Evolutionary conservation across 257 asterid species (phyloP).

Genomic region (Vinca minor): DNA sequence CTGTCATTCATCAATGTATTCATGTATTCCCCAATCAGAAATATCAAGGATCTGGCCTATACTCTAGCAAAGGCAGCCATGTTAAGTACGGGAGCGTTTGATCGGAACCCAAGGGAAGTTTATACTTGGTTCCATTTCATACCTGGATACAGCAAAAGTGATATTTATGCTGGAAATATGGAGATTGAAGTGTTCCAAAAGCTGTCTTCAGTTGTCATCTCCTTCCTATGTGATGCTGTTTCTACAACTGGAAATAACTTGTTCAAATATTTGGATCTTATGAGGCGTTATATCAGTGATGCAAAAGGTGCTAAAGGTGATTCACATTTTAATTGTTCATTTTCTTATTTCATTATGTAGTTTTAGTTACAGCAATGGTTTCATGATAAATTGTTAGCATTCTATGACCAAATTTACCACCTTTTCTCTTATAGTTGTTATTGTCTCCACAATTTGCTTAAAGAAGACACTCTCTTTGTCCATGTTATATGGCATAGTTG

Average conservation of each 20-base stretch:
- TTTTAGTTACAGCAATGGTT: slow-evolving; percentile 5
- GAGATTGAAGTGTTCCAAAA: slow-evolving; percentile 48
- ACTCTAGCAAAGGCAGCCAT: slow-evolving; percentile 68
- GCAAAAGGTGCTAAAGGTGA: slow-evolving; percentile 51
- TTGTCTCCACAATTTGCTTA: no score
- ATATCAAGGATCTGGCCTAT: slow-evolving; percentile 65
- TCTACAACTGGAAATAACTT: slow-evolving; percentile 66
- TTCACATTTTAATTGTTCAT: slow-evolving; percentile 11
- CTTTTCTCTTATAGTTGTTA: no score
- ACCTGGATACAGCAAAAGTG: slow-evolving; percentile 50
- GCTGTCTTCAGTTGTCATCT: slow-evolving; percentile 54
- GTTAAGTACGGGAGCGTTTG: slow-evolving; percentile 92
- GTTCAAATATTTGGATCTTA: slow-evolving; percentile 51
- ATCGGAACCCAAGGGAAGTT: slow-evolving; percentile 58
- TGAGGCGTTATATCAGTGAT: slow-evolving; percentile 38
- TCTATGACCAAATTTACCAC: not conserved
- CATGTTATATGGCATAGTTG: no score
- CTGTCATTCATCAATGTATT: slow-evolving; percentile 45
- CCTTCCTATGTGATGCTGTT: slow-evolving; percentile 81
- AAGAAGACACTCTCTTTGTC: no score
- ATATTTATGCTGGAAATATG: slow-evolving; percentile 26
- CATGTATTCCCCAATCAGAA: slow-evolving; percentile 48
- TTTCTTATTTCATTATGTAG: slow-evolving; percentile 8
- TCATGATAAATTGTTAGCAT: not conserved
- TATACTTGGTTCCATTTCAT: slow-evolving; percentile 76